Conservation (phyloP, 164 flowering plant genomes). For the Stephania yunnanensis region DNA sequence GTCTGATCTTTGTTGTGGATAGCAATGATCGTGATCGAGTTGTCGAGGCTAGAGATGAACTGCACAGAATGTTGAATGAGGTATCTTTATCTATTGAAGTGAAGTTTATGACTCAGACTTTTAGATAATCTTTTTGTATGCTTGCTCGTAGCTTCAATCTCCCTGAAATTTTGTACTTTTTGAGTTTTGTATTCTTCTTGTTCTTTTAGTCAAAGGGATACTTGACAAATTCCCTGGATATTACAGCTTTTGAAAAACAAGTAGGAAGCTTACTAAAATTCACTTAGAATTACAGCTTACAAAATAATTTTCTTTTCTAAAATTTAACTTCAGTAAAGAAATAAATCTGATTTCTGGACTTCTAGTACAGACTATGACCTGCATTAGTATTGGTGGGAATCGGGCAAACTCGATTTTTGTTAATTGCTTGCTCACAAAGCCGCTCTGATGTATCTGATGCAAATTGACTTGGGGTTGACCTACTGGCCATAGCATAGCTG, state of each 20-base stretch:
- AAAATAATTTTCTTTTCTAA: no score
- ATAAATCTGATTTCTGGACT: no score
- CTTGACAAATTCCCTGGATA: background rate
- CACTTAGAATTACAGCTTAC: no score
- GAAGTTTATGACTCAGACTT: background rate
- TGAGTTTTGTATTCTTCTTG: background rate
- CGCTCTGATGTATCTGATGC: no score
- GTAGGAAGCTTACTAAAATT: no score
- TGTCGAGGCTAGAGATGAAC: slow-evolving; percentile 94
- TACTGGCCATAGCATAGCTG: no score
- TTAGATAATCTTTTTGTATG: background rate
- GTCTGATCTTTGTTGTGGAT: slow-evolving; percentile 93
- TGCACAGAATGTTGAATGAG: slow-evolving; percentile 98
- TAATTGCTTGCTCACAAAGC: no score
- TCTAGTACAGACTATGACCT: no score
- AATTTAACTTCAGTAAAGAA: no score
- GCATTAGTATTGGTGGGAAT: no score
- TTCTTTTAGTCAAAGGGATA: background rate
- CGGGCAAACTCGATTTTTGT: no score
- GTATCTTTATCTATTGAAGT: slow-evolving; percentile 20
- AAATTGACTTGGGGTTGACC: no score
- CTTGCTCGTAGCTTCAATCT: background rate
- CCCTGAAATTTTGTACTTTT: background rate
- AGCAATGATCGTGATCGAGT: slow-evolving; percentile 96
- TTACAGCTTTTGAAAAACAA: background rate